Conservation (phyloP, 345 rosid genomes). For the Raphanus raphanistrum region DNA sequence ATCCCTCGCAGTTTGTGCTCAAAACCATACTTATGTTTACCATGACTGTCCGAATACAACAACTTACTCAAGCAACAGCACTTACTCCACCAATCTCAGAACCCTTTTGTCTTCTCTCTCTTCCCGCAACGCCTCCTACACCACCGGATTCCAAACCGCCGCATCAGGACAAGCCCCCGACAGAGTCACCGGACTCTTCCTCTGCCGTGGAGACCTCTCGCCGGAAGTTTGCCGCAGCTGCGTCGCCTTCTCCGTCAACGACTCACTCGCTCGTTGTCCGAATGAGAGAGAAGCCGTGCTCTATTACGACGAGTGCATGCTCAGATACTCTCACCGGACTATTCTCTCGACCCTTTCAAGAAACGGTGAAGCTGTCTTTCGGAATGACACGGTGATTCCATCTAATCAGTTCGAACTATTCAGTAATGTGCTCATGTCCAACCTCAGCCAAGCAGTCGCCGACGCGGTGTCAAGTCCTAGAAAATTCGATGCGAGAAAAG, state of each 20-base stretch:
- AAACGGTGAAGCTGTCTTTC: background rate
- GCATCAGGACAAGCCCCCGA: background rate
- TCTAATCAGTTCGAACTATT: background rate
- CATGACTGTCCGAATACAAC: background rate
- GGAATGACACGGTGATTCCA: background rate
- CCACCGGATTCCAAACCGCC: conserved; percentile 28
- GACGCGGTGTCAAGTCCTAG: conserved; percentile 1
- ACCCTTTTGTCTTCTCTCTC: conserved; percentile 40
- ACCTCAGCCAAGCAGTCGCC: background rate
- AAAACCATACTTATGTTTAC: background rate
- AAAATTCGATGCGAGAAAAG: conserved; percentile 29
- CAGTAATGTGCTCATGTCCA: background rate
- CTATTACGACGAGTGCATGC: conserved; percentile 39
- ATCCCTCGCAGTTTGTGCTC: conserved; percentile 23
- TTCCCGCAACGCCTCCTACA: conserved; percentile 7
- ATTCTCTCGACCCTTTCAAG: background rate
- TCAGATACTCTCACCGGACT: conserved; percentile 38
- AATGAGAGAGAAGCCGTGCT: conserved; percentile 18
- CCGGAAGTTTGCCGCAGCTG: conserved; percentile 25
- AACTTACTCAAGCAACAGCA: conserved; percentile 38
- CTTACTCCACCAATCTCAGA: conserved; percentile 43
- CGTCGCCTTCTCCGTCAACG: conserved; percentile 4
- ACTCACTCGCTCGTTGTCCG: conserved; percentile 23
- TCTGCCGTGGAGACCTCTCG: conserved; percentile 8
- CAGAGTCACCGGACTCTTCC: conserved; percentile 18